Percentiles rank a stretch among this genome's conserved stretches.
phyloP scores from a whole-genome alignment of 2,329 filamentous ascomycete genomes.

The Hymenoscyphus infarciens region DNA sequence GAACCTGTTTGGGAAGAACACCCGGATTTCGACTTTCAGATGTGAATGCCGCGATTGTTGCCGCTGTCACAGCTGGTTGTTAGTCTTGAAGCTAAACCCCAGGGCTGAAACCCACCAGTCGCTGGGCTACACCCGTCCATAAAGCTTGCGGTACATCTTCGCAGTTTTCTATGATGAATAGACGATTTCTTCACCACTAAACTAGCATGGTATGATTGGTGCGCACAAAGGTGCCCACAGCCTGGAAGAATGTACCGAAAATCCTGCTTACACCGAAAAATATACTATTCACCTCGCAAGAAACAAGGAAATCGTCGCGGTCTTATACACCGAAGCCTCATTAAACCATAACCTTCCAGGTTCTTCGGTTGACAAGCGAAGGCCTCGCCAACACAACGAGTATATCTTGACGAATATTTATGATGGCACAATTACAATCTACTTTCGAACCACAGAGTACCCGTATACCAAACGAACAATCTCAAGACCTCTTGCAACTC shows the following conservation, averaged over 20 bases:
- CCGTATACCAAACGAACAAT: neutral
- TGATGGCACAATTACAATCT: neutral
- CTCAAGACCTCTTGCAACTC: neutral
- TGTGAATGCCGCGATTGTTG: constrained; percentile 34
- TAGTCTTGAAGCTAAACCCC: neutral
- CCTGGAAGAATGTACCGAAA: neutral
- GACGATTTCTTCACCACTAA: neutral
- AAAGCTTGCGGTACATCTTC: neutral
- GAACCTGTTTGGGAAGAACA: constrained; percentile 32
- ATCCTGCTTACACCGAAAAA: neutral
- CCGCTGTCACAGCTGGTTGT: constrained; percentile 21
- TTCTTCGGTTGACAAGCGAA: no score
- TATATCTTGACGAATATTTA: neutral
- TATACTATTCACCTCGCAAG: neutral
- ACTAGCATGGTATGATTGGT: neutral
- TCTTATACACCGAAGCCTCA: neutral
- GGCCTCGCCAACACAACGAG: no score
- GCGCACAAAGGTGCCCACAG: neutral
- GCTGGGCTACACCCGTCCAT: neutral
- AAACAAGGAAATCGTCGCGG: neutral
- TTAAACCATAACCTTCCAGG: neutral
- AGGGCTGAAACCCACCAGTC: neutral
- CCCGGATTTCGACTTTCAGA: constrained; percentile 34
- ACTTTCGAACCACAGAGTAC: no score
- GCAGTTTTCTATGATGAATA: neutral